Percentiles rank a stretch among this genome's conserved stretches.
Conservation (phyloP, 2,329 filamentous ascomycete genomes). For the Pyrenochaeta sp. region DNA sequence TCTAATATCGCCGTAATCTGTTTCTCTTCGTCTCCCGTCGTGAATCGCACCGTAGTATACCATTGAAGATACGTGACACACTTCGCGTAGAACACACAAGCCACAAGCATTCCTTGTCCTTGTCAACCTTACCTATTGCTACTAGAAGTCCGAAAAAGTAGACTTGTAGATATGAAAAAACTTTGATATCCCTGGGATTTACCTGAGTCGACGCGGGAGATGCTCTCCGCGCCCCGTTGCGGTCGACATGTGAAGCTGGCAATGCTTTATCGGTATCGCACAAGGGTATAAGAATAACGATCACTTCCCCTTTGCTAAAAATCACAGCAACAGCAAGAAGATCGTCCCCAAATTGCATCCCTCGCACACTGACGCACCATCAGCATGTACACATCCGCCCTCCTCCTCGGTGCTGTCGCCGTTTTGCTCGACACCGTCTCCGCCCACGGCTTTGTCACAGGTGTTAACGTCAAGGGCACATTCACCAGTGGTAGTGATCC, state of each 20-base stretch:
- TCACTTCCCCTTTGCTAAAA: neutral
- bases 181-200: conserved; percentile 6
- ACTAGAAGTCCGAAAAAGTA: conserved; percentile 2
- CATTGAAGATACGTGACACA: conserved; percentile 8
- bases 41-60: neutral
- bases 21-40: conserved; percentile 6
- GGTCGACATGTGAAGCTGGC: neutral
- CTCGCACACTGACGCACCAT: neutral
- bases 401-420: conserved; percentile 28
- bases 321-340: neutral
- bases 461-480: conserved; percentile 32
- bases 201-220: conserved; percentile 1
- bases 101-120: conserved; percentile 6
- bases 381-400: conserved; percentile 29
- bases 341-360: neutral
- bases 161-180: conserved; percentile 13
- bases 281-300: neutral
- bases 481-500: conserved; percentile 43
- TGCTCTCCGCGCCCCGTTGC: conserved; percentile 2
- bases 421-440: conserved; percentile 30
- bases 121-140: conserved; percentile 10
- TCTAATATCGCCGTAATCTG: conserved; percentile 28
- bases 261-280: neutral
- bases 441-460: conserved; percentile 44
- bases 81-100: conserved; percentile 7